Percentiles rank a stretch among this genome's conserved stretches.
phyloP scores from a whole-genome alignment of 2,329 filamentous ascomycete genomes.

The Fusarium sp. region DNA sequence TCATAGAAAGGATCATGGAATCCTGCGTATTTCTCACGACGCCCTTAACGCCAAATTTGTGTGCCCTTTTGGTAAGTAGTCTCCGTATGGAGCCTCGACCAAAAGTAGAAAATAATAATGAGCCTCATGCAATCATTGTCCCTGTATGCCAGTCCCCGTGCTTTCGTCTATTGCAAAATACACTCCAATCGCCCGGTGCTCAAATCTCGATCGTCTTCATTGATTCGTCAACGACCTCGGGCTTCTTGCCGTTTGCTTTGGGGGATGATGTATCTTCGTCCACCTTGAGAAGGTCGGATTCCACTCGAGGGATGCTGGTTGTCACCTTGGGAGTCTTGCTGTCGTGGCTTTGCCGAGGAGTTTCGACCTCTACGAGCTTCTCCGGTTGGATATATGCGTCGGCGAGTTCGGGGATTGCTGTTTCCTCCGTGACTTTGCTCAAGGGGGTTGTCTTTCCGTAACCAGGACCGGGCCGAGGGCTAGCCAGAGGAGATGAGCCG shows the following conservation, averaged over 20 bases:
- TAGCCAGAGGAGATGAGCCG: constrained; percentile 70
- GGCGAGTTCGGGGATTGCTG: constrained; percentile 54
- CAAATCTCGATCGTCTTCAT: constrained; percentile 74
- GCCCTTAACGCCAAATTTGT: constrained; percentile 44
- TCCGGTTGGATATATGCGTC: constrained; percentile 54
- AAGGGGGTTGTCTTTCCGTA: constrained; percentile 76
- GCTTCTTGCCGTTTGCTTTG: constrained; percentile 56
- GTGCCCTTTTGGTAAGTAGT: constrained; percentile 38
- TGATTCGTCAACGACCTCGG: constrained; percentile 58
- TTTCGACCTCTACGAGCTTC: constrained; percentile 68
- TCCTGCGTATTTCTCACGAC: constrained; percentile 43
- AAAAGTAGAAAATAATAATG: constrained; percentile 51
- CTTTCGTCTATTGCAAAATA: constrained; percentile 40
- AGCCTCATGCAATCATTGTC: constrained; percentile 45
- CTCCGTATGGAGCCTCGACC: constrained; percentile 45
- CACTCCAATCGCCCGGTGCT: constrained; percentile 24
- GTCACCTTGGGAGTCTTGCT: constrained; percentile 48
- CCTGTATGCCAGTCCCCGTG: constrained; percentile 43
- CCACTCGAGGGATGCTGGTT: constrained; percentile 49
- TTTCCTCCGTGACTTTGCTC: constrained; percentile 79
- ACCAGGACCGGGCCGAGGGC: constrained; percentile 65
- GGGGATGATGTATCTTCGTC: constrained; percentile 23
- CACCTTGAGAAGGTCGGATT: constrained; percentile 51
- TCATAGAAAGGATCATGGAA: constrained; percentile 35
- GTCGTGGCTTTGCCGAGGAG: constrained; percentile 61